Percentiles rank a stretch among this genome's conserved stretches.
Conservation (phyloP, 2,329 filamentous ascomycete genomes). For the Botryotinia globosa region DNA sequence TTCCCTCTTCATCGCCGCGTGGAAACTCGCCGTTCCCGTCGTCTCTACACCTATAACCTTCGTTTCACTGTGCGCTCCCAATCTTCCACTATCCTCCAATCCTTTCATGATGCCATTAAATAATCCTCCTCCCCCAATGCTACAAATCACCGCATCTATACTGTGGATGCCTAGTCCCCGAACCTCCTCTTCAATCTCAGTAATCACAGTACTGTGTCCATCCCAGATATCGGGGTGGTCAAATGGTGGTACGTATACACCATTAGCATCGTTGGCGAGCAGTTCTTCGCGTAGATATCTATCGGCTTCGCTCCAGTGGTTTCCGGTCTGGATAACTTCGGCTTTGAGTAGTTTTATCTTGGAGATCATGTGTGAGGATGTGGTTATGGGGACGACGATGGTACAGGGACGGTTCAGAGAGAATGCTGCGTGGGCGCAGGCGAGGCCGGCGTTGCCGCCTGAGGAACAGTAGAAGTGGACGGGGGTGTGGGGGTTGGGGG, state of each 20-base stretch:
- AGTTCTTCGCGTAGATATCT: constrained; percentile 59
- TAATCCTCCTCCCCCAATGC: constrained; percentile 76
- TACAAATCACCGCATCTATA: constrained; percentile 67
- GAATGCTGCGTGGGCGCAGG: constrained; percentile 70
- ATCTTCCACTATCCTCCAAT: constrained; percentile 33
- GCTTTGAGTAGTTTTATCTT: constrained; percentile 69
- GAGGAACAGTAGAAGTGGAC: constrained; percentile 76
- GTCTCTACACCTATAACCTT: neutral
- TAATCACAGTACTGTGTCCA: constrained; percentile 59
- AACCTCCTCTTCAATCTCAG: constrained; percentile 39
- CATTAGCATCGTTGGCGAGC: constrained; percentile 46
- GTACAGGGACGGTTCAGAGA: constrained; percentile 53
- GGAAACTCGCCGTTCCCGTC: constrained; percentile 2
- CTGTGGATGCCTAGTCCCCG: constrained; percentile 42
- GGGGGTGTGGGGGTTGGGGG: constrained; percentile 33
- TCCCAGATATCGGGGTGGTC: constrained; percentile 67
- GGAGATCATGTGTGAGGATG: constrained; percentile 65
- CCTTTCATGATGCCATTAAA: constrained; percentile 74
- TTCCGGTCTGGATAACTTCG: constrained; percentile 65
- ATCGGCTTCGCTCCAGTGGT: constrained; percentile 68
- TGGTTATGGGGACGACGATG: constrained; percentile 46
- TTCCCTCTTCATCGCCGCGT: constrained; percentile 2
- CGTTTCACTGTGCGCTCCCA: neutral
- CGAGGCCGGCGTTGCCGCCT: constrained; percentile 82
- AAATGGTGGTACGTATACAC: constrained; percentile 68